Conservation (phyloP, 2,329 filamentous ascomycete genomes). For the Colletotrichum sojae region DNA sequence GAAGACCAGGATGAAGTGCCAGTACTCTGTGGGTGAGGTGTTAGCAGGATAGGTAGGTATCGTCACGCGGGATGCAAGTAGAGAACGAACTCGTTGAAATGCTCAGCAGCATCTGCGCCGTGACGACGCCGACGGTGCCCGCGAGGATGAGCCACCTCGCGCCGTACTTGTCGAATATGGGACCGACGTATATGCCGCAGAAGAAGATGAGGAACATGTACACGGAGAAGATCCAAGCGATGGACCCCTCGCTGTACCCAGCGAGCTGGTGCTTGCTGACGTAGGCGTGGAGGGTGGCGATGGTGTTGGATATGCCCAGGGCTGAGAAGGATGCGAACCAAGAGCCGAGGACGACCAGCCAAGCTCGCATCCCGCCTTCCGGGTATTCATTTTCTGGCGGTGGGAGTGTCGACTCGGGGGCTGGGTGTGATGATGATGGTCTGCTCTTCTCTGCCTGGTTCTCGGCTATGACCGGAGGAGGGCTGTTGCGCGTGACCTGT, state of each 20-base stretch:
- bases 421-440: too few relatives aligned
- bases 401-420: constrained; percentile 9
- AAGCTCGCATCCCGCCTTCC: constrained; percentile 84
- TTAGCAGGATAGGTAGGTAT: background rate
- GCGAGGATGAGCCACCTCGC: constrained; percentile 79
- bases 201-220: constrained; percentile 90
- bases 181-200: constrained; percentile 87
- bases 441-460: background rate
- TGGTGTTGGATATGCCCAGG: constrained; percentile 83
- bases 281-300: constrained; percentile 86
- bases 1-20: constrained; percentile 88
- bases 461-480: background rate
- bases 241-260: constrained; percentile 75
- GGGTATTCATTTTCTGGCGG: constrained; percentile 72
- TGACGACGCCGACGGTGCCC: constrained; percentile 74
- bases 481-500: background rate
- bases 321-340: constrained; percentile 83
- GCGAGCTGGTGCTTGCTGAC: constrained; percentile 79
- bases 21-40: constrained; percentile 70
- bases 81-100: constrained; percentile 72
- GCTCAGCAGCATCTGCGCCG: constrained; percentile 77
- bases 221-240: constrained; percentile 90
- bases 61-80: background rate
- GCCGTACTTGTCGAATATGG: constrained; percentile 88
- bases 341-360: constrained; percentile 87